Base-by-base conservation (phyloP, 176 grass and related monocot genomes). In the Chrysopogon serrulatus region DNA sequence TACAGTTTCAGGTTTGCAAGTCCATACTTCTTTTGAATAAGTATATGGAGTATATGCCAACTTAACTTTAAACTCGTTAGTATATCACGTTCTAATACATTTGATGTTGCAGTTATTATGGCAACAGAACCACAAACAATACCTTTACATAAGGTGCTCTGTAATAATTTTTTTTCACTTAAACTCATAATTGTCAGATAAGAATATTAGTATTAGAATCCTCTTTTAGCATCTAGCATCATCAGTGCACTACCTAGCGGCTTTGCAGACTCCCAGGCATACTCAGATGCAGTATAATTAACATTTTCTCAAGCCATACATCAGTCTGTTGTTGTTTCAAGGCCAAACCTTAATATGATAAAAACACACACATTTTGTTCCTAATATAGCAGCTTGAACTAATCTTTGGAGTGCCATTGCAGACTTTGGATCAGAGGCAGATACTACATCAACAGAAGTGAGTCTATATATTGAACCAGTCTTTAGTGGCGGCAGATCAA, bases 271-370 rank as follows among this genome's bases (percentile, higher is more conserved):
- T 98, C 95, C 92, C 92, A 98, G 23, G 95, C 90, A 90, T 98
- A 98, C 45, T 98, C 95, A 69, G 95, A 95, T 76, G 95, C 95
- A 91, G 92, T 92, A 91, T 95, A 98, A 86, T 98, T 98, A 83
- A 90, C 95, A 75, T 98, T 98, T 91, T 95, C 95, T 32, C 51
- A n/a, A n/a, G n/a, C n/a, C n/a, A n/a, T n/a, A n/a, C n/a, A 85
- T 89, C 47, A 87, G 61, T 16, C 70, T 48, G 36, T 67, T 59
- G 24, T 68, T 63, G 57, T 74, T 56, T 18, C 60, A 87, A 84
- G 27, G 27, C 57, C 40, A 71, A 74, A 82, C 8, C 19, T 73
- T 26, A 85, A 63, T 65, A 49, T 48, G 68, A 86, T 10, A 82
- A 75, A 79, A 37, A 77, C 60, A 31, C 71, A 82, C 26, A 72